Conservation (phyloP, 1,139 yeast genomes). For the Kodamaea sp. region DNA sequence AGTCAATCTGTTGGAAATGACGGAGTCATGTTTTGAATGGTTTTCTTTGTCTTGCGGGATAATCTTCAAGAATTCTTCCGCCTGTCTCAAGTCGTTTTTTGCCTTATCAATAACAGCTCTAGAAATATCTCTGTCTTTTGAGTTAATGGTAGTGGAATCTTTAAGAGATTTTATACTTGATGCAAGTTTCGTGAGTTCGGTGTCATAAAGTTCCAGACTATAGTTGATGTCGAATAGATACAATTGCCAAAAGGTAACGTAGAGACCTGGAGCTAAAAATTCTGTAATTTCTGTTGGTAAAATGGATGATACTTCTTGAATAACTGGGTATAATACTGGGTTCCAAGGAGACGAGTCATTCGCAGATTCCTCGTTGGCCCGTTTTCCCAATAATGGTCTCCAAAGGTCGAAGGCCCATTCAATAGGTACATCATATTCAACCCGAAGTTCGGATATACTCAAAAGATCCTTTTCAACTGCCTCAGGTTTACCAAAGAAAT, state of each 20-base stretch:
- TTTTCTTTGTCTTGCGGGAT: conserved; percentile 28
- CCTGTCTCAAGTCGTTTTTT: conserved; percentile 29
- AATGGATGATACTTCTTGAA: conserved; percentile 15
- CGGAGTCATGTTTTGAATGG: conserved; percentile 32
- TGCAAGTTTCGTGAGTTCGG: conserved; percentile 44
- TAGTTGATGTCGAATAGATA: conserved; percentile 73
- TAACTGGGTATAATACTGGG: conserved; percentile 18
- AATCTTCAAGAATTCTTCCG: conserved; percentile 23
- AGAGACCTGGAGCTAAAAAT: conserved; percentile 35
- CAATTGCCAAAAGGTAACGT: conserved; percentile 70
- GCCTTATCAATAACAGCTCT: conserved; percentile 26
- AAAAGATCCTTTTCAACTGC: conserved; percentile 41
- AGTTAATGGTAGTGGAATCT: conserved; percentile 30
- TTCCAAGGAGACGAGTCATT: conserved; percentile 15
- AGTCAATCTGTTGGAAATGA: conserved; percentile 15
- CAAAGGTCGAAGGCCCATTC: conserved; percentile 80
- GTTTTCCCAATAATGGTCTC: conserved; percentile 49
- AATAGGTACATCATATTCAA: conserved; percentile 53
- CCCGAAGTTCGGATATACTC: conserved; percentile 47
- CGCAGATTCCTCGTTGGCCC: conserved; percentile 3
- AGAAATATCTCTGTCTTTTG: conserved; percentile 32
- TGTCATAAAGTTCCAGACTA: conserved; percentile 51
- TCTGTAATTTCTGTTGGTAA: conserved; percentile 6
- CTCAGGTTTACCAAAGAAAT: conserved; percentile 46
- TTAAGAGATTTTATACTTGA: conserved; percentile 33